Conservation (phyloP, 495 filamentous ascomycete species). For the Geopyxis carbonaria region DNA sequence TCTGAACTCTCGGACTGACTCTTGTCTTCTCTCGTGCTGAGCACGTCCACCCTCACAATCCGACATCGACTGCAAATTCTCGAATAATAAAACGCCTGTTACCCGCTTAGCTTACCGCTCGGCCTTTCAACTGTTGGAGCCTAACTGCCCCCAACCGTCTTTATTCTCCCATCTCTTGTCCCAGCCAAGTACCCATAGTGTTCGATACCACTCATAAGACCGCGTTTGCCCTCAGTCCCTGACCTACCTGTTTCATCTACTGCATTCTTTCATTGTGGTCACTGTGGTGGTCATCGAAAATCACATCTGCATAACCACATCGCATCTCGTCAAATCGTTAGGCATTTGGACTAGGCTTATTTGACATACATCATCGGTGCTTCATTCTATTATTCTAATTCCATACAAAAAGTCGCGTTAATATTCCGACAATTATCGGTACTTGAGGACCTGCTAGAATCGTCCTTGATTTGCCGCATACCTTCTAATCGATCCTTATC, state of each 20-base stretch:
- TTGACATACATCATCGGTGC: background rate
- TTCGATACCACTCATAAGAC: background rate
- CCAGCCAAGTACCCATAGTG: background rate
- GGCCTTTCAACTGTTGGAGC: no score
- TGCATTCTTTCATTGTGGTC: no score
- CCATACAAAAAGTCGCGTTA: background rate
- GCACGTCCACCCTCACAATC: constrained; percentile 1
- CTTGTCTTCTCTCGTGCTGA: constrained; percentile 7
- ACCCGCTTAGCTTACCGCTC: background rate
- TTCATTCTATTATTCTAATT: constrained; percentile 3
- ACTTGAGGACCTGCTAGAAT: background rate
- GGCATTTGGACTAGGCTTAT: constrained; percentile 1
- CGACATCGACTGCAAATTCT: background rate
- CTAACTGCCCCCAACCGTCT: no score
- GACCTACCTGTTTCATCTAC: no score
- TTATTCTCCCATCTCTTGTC: background rate
- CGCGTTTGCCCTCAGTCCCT: no score
- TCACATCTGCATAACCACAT: background rate
- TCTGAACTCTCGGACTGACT: constrained; percentile 1
- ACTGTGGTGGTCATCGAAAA: background rate
- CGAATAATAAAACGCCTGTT: background rate
- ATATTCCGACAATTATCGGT: background rate
- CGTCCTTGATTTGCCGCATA: background rate
- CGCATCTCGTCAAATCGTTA: background rate
- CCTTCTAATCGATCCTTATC: constrained; percentile 13